Base-by-base conservation (phyloP, 352 stramenopile genomes). In the Phytophthora pisi region DNA sequence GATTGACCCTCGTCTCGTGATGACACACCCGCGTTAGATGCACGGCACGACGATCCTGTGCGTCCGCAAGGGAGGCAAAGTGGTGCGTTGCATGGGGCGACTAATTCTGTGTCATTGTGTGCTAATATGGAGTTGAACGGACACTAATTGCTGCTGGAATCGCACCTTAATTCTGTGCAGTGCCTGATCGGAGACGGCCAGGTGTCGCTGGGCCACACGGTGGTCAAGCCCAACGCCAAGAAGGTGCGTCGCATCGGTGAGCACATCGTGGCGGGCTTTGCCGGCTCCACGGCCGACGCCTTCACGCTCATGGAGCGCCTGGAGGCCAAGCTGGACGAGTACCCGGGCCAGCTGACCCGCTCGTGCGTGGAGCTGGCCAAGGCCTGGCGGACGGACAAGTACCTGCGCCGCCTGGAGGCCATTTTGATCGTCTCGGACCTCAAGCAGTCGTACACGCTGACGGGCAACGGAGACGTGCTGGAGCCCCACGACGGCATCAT, bases 321-420 rank as follows among this genome's bases (percentile, higher is more conserved):
- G 50, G 97, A 99, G 83, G 89, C 82, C 54, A 99, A 99, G 78
- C 77, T 99, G 30, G 98, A 99, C 74, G 95, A 99, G 84, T 98
- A 99, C 82, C 93, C 96, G 23, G 97, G 97, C 30, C 98, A 99
- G 74, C 81, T 99, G 38, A 96, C 92, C 30, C 89, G 97, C 62
- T 93, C 92, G 15, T 99, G 97, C 78, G 97, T 99, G 20, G 97
- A 99, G 74, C 81, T 99, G n/a, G 98, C 97, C 49, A 99, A 99
- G 79, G 96, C 89, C 38, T 99, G 98, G 98, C 86, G 98, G 68
- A 99, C 97, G 62, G 97, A 99, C 80, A 99, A 99, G 81, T 99
- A 99, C 75, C 78, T 99, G 58, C 86, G 97, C 66, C 84, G 90
- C 58, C 84, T 99, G 23, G 97, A 99, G 68, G 87, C 90, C 16